Base-by-base conservation (phyloP, 495 filamentous ascomycete species). In the Glutinoglossum americanum region DNA sequence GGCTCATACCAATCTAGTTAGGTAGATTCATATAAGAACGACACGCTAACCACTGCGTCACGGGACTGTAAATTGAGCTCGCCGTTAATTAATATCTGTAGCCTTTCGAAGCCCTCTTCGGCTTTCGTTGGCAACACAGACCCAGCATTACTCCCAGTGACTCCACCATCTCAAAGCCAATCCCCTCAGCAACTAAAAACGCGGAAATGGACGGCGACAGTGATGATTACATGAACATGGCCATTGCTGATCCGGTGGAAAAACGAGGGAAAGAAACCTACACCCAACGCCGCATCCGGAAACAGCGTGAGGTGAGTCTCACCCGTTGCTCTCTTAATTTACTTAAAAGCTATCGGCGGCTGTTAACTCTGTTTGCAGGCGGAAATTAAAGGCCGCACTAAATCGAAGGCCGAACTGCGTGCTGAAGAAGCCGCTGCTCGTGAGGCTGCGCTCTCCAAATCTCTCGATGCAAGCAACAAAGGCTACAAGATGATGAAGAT, bases 401-500 rank as follows among this genome's bases (percentile, higher is more conserved):
- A 82, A 64, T 92, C 89, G 56, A 96, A 94, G 72, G 80, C 80
- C 53, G 86, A 97, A 73, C 79, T 80, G 44, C 81, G 79, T 17
- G 78, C 77, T 19, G 78, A 85, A 60, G 85, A 81, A 63, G 76
- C 73, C 26, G 74, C 74, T 39, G 78, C 75, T 26, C 84, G 87
- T 47, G 88, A 97, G 66, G 77, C 74, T 45, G 87, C 82, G 4
- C 76, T 94, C 17, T 72, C 79, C 1, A 81, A 71, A 15, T 83
- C 81, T n/a, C 73, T 95, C 27, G 70, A 86, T 17, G 65, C 64
- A 27, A 71, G 73, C 55, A 83, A 76, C 69, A 98, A 96, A 67
- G 92, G 92, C 1, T 80, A 89, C 57, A 74, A 85, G 58, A 94
- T 98, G 88, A 92, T 98, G 89, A 81, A 85, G n/a, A 88, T 83